Evolutionary conservation across 257 asterid genomes (phyloP).

Genomic region (Solanum etuberosum): DNA sequence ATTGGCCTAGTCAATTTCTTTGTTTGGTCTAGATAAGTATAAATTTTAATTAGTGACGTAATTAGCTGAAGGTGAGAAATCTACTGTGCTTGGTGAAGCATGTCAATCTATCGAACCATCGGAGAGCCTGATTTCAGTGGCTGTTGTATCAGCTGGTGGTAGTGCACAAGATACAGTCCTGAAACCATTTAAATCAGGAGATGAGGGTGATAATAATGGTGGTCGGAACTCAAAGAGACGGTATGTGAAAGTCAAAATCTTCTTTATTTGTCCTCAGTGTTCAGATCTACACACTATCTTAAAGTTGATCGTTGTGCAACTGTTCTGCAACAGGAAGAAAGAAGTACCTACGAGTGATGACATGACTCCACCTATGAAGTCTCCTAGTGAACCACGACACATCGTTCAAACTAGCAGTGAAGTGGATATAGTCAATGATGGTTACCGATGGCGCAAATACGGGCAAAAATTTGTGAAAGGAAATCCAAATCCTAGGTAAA

Average conservation of each 20-base stretch:
- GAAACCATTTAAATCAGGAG: conserved; percentile 16
- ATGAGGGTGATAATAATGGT: conserved; percentile 26
- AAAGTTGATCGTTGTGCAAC: not conserved
- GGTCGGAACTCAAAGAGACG: conserved; percentile 47
- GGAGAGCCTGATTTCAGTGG: conserved; percentile 14
- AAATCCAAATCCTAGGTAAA: conserved; percentile 90
- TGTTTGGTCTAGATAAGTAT: not conserved
- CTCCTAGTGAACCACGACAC: conserved; percentile 41
- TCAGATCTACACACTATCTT: not conserved
- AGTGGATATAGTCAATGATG: conserved; percentile 75
- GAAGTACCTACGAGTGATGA: conserved; percentile 28
- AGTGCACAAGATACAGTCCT: conserved; percentile 18
- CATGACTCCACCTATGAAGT: conserved; percentile 23
- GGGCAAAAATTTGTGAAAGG: conserved; percentile 96
- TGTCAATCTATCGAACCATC: conserved; percentile 22
- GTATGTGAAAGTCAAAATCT: conserved; percentile 34
- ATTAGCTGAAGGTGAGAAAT: conserved; percentile 33
- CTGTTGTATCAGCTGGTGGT: conserved; percentile 22
- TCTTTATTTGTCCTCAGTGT: not conserved
- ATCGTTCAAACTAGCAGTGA: conserved; percentile 72
- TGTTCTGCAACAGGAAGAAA: conserved; percentile 52
- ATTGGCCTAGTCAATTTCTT: not conserved
- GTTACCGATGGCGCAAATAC: conserved; percentile 94
- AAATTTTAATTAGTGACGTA: conserved; percentile 7
- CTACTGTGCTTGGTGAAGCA: conserved; percentile 12